Evolutionary conservation across 768 basidiomycete species (phyloP), one percentile per base, ranked within the genome.

Genomic region (Mycena galopus): DNA sequence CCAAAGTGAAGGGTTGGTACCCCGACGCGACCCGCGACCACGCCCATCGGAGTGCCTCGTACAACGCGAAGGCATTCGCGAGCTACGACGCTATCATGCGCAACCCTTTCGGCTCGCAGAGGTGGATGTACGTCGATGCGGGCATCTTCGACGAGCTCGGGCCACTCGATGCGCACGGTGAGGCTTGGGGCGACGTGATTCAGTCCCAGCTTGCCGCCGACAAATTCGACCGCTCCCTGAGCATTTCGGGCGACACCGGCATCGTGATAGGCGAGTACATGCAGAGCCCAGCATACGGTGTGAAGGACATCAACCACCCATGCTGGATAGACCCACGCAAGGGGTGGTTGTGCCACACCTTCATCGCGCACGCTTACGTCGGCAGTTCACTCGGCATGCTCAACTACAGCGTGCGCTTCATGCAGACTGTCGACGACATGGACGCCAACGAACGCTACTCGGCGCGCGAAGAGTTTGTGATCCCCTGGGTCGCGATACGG

Each of bases 21-120:
- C 81, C 82, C 35, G 92, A 87, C 42, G 92, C 92, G 77, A 93
- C 86, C 70, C 68, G 68, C 37, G 61, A 62, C 53, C 68, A 69
- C 23, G 39, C 68, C 7, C 59, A 62, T 39, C 68, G 68, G 33
- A 56, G 60, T 25, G 68, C 68, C 16, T 62, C 68, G 35, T 69
- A 69, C 60, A 69, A 69, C 51, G 59, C 68, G 16, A 69, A 69
- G 60, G 68, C 68, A 37, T 69, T 69, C 51, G 60, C 60, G 19
- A 27, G 30, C 7, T 69, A 62, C 21, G 68, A 69, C 59, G 61
- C 68, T 10, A 32, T 69, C 61, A 51, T 69, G 68, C 68, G 68
- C 33, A 69, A 69, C 53, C 68, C 68, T 3, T 69, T 69, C 51
- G 68, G 68, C 32, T 53, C 59, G 14, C 51, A 61, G 27, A 10